Base-by-base conservation (phyloP, 179 eudicot genomes). In the Silene noctiflora region DNA sequence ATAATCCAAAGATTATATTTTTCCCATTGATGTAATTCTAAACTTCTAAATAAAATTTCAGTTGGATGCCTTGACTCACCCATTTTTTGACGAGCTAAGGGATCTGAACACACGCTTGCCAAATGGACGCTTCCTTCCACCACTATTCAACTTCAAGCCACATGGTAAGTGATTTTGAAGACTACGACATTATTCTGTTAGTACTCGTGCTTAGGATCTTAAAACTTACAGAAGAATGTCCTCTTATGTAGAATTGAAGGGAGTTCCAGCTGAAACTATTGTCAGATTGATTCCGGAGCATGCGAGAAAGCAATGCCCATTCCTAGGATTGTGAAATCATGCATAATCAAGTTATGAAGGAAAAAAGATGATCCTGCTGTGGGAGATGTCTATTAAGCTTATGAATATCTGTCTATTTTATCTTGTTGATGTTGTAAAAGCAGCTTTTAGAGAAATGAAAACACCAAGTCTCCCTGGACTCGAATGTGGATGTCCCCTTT, bases 81-180 rank as follows among this genome's bases (percentile, higher is more conserved):
- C 87, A 4, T 88, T 88, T 73, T 88, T 88, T 56, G 86, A 88
- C 19, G 91, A 88, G 81, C 85, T 88, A 64, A 84, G 88, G 29
- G 89, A 88, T 68, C 85, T 78, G 21, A 81, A 67, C 74, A 79
- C 86, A 29, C 88, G 87, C 61, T 77, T 88, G 51, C 89, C 91
- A 66, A 84, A 81, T 66, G 87, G 87, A 74, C 87, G 87, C 44
- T 72, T 72, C 64, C 87, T 88, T 75, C 91, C 91, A 27, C 91
- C 89, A 11, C 35, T 88, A 33, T 86, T 88, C 56, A 88, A 86
- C 83, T 84, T 88, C 82, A 88, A 84, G 83, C 72, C 87, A 67
- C 86, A 81, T 58, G 91, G 91, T 88, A 87, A 27, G 73, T 64
- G 3, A 59, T 68, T 6, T 19, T 56, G 44, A 63, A 66, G 67